Percentiles rank a stretch among this genome's conserved stretches.
Evolutionary conservation across 441 rosid genomes (phyloP).

Genomic region (Syzygium syzygioides): DNA sequence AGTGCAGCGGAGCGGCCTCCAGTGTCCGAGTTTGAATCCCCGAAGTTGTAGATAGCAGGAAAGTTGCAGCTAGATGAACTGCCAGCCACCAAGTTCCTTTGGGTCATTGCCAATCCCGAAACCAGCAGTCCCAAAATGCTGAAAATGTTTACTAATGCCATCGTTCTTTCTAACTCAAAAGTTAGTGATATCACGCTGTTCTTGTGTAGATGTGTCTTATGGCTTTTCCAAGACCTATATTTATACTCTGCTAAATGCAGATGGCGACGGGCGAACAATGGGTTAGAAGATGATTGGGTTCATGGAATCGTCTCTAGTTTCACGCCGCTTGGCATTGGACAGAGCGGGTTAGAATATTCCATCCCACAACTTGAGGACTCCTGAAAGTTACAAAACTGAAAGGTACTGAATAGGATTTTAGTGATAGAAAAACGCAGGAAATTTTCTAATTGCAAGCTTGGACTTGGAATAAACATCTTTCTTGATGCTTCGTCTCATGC

Average conservation of each 20-base stretch:
- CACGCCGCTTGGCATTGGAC: not conserved
- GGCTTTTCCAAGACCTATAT: not conserved
- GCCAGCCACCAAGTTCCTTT: not conserved
- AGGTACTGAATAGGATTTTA: not conserved
- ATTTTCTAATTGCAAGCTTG: not conserved
- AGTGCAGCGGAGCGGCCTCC: not conserved
- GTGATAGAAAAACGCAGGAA: too few relatives aligned
- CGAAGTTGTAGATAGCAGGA: conserved; percentile 7
- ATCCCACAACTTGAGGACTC: not conserved
- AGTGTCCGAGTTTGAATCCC: conserved; percentile 7
- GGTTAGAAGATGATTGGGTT: not conserved
- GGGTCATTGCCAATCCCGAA: not conserved
- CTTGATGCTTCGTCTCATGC: not conserved
- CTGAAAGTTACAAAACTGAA: not conserved
- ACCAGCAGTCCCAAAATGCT: not conserved
- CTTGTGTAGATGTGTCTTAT: not conserved
- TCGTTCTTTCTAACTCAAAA: not conserved
- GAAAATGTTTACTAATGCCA: not conserved
- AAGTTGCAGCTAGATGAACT: not conserved
- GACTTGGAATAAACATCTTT: not conserved
- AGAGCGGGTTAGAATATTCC: not conserved
- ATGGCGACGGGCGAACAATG: not conserved
- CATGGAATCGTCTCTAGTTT: not conserved
- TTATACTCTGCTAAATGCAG: not conserved
- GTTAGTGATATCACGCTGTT: not conserved